phyloP scores from a whole-genome alignment of 192 early-diverging fungal species.

The Cetraspora pellucida region DNA sequence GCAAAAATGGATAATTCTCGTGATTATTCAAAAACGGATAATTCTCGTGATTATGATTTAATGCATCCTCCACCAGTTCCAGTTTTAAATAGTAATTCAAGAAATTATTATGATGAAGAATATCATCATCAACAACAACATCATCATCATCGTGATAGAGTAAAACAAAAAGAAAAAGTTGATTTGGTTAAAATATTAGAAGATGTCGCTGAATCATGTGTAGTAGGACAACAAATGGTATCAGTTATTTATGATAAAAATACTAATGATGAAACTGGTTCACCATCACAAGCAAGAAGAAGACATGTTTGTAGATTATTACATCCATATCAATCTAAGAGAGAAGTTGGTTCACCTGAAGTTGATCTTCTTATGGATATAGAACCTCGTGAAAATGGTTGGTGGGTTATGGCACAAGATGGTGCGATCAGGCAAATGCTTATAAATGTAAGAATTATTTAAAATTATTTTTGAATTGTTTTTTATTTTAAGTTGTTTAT shows the following conservation, averaged over 20 bases:
- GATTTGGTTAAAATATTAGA: conserved; percentile 24
- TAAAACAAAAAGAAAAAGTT: not conserved
- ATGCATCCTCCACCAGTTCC: not conserved
- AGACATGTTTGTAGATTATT: not conserved
- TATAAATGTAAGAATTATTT: conserved; percentile 38
- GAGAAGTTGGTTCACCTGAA: not conserved
- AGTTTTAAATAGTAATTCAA: not conserved
- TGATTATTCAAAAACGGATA: no score
- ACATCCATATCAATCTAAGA: not conserved
- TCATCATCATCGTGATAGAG: not conserved
- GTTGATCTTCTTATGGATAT: conserved; percentile 5
- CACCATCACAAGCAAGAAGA: conserved; percentile 4
- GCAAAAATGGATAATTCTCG: conserved; percentile 37
- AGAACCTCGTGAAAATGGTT: conserved; percentile 26
- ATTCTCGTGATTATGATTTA: not conserved
- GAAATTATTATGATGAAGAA: not conserved
- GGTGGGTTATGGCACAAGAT: conserved; percentile 38
- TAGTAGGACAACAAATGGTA: conserved; percentile 25
- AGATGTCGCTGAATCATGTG: conserved; percentile 31
- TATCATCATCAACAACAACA: not conserved
- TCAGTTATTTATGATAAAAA: conserved; percentile 1
- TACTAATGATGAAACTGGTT: not conserved
- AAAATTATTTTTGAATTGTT: conserved; percentile 27
- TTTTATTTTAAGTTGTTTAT: not conserved
- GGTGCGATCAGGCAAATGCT: conserved; percentile 43